Percentiles rank a stretch among this genome's conserved stretches.
Conservation (phyloP, 257 asterid species). For the Scutellaria barbata region DNA sequence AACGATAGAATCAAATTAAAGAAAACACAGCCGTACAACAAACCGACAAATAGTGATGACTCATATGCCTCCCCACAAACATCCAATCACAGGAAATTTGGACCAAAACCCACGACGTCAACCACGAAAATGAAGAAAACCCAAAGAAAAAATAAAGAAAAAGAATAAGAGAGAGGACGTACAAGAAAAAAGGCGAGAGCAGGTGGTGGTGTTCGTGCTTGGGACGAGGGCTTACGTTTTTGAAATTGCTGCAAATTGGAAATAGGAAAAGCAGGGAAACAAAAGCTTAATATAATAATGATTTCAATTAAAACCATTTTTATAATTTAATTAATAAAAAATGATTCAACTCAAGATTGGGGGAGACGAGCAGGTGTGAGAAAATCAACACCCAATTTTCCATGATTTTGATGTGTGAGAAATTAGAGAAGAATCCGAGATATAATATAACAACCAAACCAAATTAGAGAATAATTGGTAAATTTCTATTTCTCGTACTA, state of each 20-base stretch:
- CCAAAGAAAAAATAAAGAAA: not conserved
- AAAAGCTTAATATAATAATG: conserved; percentile 11
- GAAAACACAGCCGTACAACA: conserved; percentile 24
- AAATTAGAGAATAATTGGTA: no score
- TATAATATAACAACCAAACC: no score
- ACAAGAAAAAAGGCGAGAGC: conserved; percentile 35
- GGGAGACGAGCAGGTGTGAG: conserved; percentile 28
- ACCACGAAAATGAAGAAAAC: conserved; percentile 16
- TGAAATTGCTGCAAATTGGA: conserved; percentile 36
- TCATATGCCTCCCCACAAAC: conserved; percentile 33
- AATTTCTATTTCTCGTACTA: no score
- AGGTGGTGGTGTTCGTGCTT: conserved; percentile 39
- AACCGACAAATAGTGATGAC: conserved; percentile 39
- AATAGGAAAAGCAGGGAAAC: not conserved
- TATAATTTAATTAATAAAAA: not conserved
- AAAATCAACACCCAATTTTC: conserved; percentile 27
- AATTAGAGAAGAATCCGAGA: no score
- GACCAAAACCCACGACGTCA: conserved; percentile 21
- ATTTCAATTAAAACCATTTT: not conserved
- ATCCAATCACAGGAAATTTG: conserved; percentile 35
- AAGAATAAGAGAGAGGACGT: conserved; percentile 18
- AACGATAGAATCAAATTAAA: conserved; percentile 23
- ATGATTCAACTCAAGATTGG: not conserved
- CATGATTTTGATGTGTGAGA: not conserved
- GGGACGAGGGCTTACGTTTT: conserved; percentile 31